phyloP scores from a whole-genome alignment of 1,139 yeast species.

The Taphrina wiesneri region DNA sequence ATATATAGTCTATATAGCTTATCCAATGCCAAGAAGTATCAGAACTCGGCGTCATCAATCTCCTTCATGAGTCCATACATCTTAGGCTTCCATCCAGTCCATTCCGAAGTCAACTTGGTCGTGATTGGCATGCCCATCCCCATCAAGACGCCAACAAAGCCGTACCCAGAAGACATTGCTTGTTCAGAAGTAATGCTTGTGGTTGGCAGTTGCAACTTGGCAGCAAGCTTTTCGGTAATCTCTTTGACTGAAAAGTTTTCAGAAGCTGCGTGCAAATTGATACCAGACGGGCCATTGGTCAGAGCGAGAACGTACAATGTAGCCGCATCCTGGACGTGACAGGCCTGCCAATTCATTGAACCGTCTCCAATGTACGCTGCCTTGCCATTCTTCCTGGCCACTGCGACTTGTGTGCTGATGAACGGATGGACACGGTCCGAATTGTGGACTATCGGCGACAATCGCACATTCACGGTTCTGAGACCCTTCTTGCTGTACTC shows the following conservation, averaged over 20 bases:
- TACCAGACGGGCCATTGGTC: neutral
- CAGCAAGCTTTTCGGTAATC: neutral
- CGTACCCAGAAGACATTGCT: neutral
- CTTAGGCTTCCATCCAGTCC: constrained; percentile 5
- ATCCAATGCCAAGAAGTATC: neutral
- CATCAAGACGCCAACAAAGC: neutral
- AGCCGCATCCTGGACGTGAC: constrained; percentile 8
- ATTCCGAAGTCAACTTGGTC: neutral
- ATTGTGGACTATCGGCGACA: neutral
- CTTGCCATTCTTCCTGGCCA: neutral
- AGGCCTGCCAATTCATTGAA: neutral
- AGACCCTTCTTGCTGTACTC: neutral
- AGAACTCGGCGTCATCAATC: neutral
- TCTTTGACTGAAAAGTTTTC: neutral
- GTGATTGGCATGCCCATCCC: neutral
- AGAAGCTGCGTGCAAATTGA: neutral
- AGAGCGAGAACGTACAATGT: neutral
- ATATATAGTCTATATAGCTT: too few relatives aligned
- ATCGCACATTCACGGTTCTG: neutral
- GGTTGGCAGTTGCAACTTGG: neutral
- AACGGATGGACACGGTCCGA: neutral
- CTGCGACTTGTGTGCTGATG: neutral
- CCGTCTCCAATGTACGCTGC: constrained; percentile 2
- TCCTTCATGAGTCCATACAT: neutral
- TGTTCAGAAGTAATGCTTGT: neutral